Base-by-base conservation (phyloP, 805 yeast genomes). In the Yamadazyma scolyti region DNA sequence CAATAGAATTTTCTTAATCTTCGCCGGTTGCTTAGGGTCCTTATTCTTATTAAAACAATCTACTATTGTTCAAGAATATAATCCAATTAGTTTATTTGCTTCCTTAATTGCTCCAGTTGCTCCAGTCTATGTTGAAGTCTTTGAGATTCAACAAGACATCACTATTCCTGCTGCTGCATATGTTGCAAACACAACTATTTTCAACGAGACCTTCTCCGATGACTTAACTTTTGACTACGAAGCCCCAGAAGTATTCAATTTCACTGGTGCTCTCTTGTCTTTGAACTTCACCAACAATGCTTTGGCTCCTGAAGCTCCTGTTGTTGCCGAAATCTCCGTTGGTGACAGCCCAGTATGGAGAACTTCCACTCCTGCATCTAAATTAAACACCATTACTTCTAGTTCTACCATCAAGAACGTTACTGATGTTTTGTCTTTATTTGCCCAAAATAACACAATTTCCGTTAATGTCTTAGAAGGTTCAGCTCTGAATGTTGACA, bases 301-400 rank as follows among this genome's bases (percentile, higher is more conserved):
- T 21, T 25, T 28, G 27, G 23, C 20, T 14, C 35, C 36, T 10
- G 43, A 47, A 12, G n/a, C 21, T 6, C 33, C 37, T 3, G 36
- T 38, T 10, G 44, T 55, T 12, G 47, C 48, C 19, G 58, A 55
- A 33, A 33, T 55, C 15, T 34, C 39, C 15, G 34, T 54, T 16
- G 57, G 37, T 25, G 52, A 41, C 10, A 34, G 23, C 22, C 51
- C 58, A 16, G 37, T 55, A 18, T 48, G 58, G 53, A 47, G 61
- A 42, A 46, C 56, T 18, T 44, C 53, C 11, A 42, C 55, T 19
- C 61, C 61, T 7, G 13, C 6, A 14, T 45, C 46, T 16, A 34
- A 33, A 17, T 15, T 29, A 2, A 34, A 36, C 29, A 34, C 41
- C 9, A 16, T 32, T n/a, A 46, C 55, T 16, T 30, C 33, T 31